Percentiles rank a stretch among this genome's conserved stretches.
phyloP scores from a whole-genome alignment of 2,329 filamentous ascomycete species.

The Arthroderma sp. region DNA sequence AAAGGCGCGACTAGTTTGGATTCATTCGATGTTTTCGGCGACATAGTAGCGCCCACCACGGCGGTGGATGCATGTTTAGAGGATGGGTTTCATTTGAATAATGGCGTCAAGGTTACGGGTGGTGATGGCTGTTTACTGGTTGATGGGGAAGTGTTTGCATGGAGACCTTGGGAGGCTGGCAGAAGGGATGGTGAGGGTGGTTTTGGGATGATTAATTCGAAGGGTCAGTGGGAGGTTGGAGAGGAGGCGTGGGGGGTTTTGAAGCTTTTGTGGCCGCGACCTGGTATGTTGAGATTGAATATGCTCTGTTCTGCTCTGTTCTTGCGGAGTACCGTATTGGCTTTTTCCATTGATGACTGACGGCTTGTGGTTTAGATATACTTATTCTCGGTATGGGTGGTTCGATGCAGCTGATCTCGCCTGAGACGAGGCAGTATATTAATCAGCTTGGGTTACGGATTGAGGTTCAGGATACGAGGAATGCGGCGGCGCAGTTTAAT shows the following conservation, averaged over 20 bases:
- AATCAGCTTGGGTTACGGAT: constrained; percentile 69
- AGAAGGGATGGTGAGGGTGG: constrained; percentile 24
- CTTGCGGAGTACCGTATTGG: too few species aligned
- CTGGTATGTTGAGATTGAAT: constrained; percentile 47
- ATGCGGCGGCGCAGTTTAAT: constrained; percentile 91
- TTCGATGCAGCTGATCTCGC: constrained; percentile 61
- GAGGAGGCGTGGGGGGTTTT: constrained; percentile 61
- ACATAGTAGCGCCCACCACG: constrained; percentile 63
- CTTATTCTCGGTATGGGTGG: constrained; percentile 79
- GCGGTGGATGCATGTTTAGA: constrained; percentile 68
- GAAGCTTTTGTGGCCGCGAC: constrained; percentile 71
- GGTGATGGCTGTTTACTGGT: constrained; percentile 66
- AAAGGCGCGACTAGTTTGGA: constrained; percentile 44
- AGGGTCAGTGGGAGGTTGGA: constrained; percentile 68
- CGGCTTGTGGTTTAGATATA: constrained; percentile 46
- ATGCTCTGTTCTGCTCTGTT: not conserved
- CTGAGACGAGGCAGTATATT: constrained; percentile 57
- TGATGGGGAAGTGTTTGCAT: constrained; percentile 74
- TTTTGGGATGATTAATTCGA: constrained; percentile 50
- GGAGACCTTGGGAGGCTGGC: constrained; percentile 61
- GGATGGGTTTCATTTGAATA: constrained; percentile 79
- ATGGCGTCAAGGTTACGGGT: constrained; percentile 55
- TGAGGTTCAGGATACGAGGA: constrained; percentile 82
- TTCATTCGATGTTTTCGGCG: constrained; percentile 64
- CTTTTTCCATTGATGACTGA: constrained; percentile 3